Base-by-base conservation (phyloP, 176 grass and related monocot species). In the Eremochloa ophiuroides region DNA sequence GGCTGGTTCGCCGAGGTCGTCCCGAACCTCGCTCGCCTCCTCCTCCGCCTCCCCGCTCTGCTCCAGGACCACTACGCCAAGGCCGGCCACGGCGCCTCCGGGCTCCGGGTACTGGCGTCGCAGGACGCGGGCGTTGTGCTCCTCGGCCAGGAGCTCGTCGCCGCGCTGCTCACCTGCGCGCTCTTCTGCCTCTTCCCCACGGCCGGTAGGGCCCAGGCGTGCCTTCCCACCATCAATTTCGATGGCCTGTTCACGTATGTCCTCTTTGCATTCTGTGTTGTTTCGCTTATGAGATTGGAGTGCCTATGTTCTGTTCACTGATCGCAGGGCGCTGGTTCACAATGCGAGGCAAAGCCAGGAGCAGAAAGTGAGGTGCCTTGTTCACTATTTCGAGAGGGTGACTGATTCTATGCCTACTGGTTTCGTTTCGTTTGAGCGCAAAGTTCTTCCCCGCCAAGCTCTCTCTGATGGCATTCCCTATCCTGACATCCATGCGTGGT, bases 301-400 rank as follows among this genome's bases (percentile, higher is more conserved):
- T 47, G 27, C 4, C 23, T 59, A 1, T 47, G 38, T 61, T 71
- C 20, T 78, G 14, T 48, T 64, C 34, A 61, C 38, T n/a, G 68
- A 77, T 75, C 10, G 28, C 80, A 98, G 96, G 46, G 56, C 79
- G 1, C 71, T 98, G 69, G 42, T 43, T 33, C 40, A 74, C 26
- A 83, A 86, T 77, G 42, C 81, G 35, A 94, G 76, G 68, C 89
- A 81, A 37, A 85, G 59, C 77, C 95, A 94, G 81, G 87, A 93
- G 85, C 79, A 98, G 47, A 98, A 98, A 82, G 27, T 98, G 50
- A 91, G 82, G 59, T 98, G 96, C 76, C 60, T 98, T 37, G 69
- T 89, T 61, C 96, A 93, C 80, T 98, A 95, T 81, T 98, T 95
- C n/a, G 90, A 98, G 82, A 95, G 88, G 83, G 82, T 98, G 58